These are phyloP conservation scores for Suillus decipiens DNA, from an alignment of 768 basidiomycete species.

Conservation along the genomic window DNA sequence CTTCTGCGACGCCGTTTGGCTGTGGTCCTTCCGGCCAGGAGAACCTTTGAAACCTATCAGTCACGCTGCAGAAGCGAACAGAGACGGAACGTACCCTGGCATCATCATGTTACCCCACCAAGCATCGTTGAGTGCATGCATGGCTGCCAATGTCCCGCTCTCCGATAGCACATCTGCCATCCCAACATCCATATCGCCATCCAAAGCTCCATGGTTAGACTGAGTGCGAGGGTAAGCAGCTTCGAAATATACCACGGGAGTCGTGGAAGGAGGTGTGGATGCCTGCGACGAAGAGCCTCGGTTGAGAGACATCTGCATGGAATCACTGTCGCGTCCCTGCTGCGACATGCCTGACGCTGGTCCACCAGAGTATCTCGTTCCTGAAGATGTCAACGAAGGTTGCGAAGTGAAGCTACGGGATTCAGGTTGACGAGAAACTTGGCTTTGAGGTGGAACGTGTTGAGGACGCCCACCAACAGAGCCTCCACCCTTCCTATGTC, in stretches of 20 bases:
- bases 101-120: conserved; percentile 87
- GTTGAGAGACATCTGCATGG: conserved; percentile 33
- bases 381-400: conserved; percentile 34
- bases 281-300: neutral
- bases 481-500: conserved; percentile 70
- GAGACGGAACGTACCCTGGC: conserved; percentile 59
- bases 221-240: conserved; percentile 44
- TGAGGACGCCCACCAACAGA: conserved; percentile 52
- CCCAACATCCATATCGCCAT: conserved; percentile 18
- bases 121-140: conserved; percentile 69
- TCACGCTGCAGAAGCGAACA: conserved; percentile 1
- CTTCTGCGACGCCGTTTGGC: conserved; percentile 25
- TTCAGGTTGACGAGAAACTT: conserved; percentile 22
- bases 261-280: neutral
- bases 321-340: conserved; percentile 25
- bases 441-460: conserved; percentile 47
- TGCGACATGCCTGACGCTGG: conserved; percentile 18
- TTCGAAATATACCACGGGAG: conserved; percentile 29
- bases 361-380: conserved; percentile 21
- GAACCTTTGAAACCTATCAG: conserved; percentile 20
- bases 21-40: conserved; percentile 34
- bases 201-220: conserved; percentile 18
- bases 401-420: conserved; percentile 20
- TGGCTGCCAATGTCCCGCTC: conserved; percentile 64
- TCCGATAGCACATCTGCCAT: conserved; percentile 36